Percentiles rank a stretch among this genome's conserved stretches.
These are phyloP conservation scores for Cyberlindnera mycetangii DNA, from an alignment of 805 yeast species.

Conservation along the genomic window DNA sequence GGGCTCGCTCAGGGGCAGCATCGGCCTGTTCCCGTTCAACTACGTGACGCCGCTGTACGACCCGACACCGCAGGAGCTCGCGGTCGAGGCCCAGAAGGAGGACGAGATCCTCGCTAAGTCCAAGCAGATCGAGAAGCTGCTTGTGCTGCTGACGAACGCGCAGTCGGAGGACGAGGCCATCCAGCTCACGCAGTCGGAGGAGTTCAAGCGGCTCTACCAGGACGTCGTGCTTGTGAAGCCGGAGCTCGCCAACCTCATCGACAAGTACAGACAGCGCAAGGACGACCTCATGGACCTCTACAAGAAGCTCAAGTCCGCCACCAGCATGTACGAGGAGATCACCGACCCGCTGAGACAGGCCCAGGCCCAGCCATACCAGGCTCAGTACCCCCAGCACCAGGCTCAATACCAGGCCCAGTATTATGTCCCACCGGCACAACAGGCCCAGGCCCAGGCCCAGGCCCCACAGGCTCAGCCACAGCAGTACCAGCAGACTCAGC, in stretches of 20 bases:
- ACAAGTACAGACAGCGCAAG: slow-evolving; percentile 70
- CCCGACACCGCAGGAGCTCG: slow-evolving; percentile 58
- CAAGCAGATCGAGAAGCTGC: slow-evolving; percentile 65
- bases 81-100: slow-evolving; percentile 49
- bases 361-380: slow-evolving; percentile 25
- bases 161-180: slow-evolving; percentile 26
- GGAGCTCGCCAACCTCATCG: slow-evolving; percentile 69
- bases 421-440: neutral
- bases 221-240: slow-evolving; percentile 71
- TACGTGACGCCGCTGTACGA: slow-evolving; percentile 80
- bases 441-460: slow-evolving; percentile 20
- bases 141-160: slow-evolving; percentile 48
- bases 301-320: slow-evolving; percentile 66
- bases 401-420: neutral
- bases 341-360: slow-evolving; percentile 44
- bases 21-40: slow-evolving; percentile 90
- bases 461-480: slow-evolving; percentile 34
- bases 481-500: slow-evolving; percentile 38
- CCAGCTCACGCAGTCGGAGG: slow-evolving; percentile 51
- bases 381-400: slow-evolving; percentile 27
- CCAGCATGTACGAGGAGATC: slow-evolving; percentile 63
- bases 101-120: slow-evolving; percentile 48
- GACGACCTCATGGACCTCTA: slow-evolving; percentile 75
- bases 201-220: slow-evolving; percentile 71
- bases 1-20: slow-evolving; percentile 75